Percentiles rank a stretch among this genome's conserved stretches.
These are phyloP conservation scores for Maudiozyma bulderi DNA, from an alignment of 805 yeast genomes.

Conservation along the genomic window DNA sequence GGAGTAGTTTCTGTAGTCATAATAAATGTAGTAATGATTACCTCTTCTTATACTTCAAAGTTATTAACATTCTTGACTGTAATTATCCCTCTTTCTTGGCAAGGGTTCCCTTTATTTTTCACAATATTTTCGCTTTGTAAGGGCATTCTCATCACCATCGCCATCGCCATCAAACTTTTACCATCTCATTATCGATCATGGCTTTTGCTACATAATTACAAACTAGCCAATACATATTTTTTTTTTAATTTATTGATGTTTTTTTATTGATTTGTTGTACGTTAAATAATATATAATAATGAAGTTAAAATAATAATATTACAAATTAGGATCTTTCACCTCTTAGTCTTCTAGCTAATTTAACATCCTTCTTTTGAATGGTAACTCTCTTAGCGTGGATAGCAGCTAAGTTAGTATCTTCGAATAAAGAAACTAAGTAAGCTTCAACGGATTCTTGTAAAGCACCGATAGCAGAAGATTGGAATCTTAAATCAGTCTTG, in stretches of 20 bases:
- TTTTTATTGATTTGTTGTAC: neutral
- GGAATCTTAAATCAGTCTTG: conserved; percentile 89
- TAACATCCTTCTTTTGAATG: conserved; percentile 95
- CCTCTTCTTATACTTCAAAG: too few relatives aligned
- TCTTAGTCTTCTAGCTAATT: conserved; percentile 94
- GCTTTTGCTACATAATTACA: neutral
- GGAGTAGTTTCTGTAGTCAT: neutral
- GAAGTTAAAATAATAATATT: neutral
- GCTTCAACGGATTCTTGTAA: conserved; percentile 98
- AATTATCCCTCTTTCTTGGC: too few relatives aligned
- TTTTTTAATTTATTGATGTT: neutral
- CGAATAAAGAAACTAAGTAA: conserved; percentile 88
- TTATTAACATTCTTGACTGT: too few relatives aligned
- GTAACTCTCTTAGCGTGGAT: conserved; percentile 99
- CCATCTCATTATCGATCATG: too few relatives aligned
- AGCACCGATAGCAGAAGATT: conserved; percentile 94
- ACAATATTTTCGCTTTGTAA: too few relatives aligned
- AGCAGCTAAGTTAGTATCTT: conserved; percentile 97
- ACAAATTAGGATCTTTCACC: conserved; percentile 73
- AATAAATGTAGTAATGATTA: neutral
- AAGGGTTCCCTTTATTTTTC: too few relatives aligned
- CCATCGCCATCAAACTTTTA: too few relatives aligned
- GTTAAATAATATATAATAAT: neutral
- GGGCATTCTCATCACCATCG: too few relatives aligned
- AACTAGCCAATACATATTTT: neutral